Evolutionary conservation across 1,139 yeast genomes (phyloP), one percentile per base, ranked within the genome.

Genomic region (Blastobotrys aristatus): DNA sequence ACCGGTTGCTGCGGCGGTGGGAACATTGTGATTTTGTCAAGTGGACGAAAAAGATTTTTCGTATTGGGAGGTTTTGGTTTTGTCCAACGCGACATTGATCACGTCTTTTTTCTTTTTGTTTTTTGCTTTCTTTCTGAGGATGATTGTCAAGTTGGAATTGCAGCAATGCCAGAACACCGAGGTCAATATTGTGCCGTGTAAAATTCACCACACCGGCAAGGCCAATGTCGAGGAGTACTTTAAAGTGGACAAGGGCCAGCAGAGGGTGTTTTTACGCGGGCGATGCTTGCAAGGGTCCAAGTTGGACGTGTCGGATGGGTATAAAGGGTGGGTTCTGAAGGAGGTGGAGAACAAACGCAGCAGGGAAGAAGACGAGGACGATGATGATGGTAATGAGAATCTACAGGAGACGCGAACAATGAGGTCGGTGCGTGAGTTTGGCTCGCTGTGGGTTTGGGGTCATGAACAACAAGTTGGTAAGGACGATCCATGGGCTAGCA

Each of bases 151-250:
- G n/a, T n/a, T n/a, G n/a, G n/a, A n/a, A n/a, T n/a, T n/a, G n/a
- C n/a, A n/a, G n/a, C n/a, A n/a, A n/a, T n/a, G n/a, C n/a, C n/a
- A n/a, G 29, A 10, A 21, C 27, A 31, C 38, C n/a, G 42, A 41
- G 5, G 50, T 55, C 31, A 61, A 61, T 46, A 52, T 58, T 10
- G 32, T 61, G 43, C 65, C 65, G 2, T 62, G 65, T 38, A 55
- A 55, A 22, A 57, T 62, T 17, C 56, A 58, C 20, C 49, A 57
- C 40, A 56, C 54, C 2, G 64, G 64, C 11, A 48, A 52, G 2
- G 61, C 59, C 20, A 55, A 55, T 24, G 62, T 57, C 29, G 43
- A 49, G 10, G 47, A 50, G 34, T 52, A 55, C 40, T 59, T 57
- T 30, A 44, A 41, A n/a, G 46, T 50, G 16, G 44, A 44, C 14